Base-by-base conservation (phyloP, 2,329 filamentous ascomycete species). In the Beauveria varroae region DNA sequence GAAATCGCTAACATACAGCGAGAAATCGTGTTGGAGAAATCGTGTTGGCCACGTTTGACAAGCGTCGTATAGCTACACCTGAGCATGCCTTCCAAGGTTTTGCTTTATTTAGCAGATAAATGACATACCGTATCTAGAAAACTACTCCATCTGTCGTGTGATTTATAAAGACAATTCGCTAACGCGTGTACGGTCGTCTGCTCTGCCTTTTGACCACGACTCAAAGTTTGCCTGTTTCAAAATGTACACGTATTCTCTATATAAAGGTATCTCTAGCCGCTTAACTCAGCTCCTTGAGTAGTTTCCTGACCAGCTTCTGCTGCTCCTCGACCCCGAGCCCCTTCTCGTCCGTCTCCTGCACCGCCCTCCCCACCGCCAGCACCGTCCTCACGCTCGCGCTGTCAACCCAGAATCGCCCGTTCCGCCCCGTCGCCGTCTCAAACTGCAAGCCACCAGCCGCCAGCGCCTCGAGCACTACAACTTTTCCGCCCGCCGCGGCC, bases 401-500 rank as follows among this genome's bases (percentile, higher is more conserved):
- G 70, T 93, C 87, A 16, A 98, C 89, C 92, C 95, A 98, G 24
- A 98, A 84, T 72, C 86, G 88, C 46, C 95, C 95, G 73, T 99
- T 99, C 69, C 91, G 85, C 20, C 95, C 95, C 9, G 96, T 90
- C 0, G 93, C 93, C 63, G 96, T 90, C 79, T 99, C 95, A 72
- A 98, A 99, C 22, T 89, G 86, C 16, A 96, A 75, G 59, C 91
- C 93, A 62, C 87, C 86, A 3, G 71, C 73, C 3, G 88, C 93
- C 16, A 98, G 76, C 70, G 91, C 89, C 65, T 96, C 90, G 61
- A 98, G 74, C 28, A 97, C 81, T 3, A 86, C 83, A 8, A 96
- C 74, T 24, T 37, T 37, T 37, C 34, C 34, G 34, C 30, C 30
- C 30, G 34, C 83, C 84, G 18, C 87, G 57, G 83, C 80, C 57